phyloP scores from a whole-genome alignment of 2,329 filamentous ascomycete genomes.

The Aspergillus sp. region DNA sequence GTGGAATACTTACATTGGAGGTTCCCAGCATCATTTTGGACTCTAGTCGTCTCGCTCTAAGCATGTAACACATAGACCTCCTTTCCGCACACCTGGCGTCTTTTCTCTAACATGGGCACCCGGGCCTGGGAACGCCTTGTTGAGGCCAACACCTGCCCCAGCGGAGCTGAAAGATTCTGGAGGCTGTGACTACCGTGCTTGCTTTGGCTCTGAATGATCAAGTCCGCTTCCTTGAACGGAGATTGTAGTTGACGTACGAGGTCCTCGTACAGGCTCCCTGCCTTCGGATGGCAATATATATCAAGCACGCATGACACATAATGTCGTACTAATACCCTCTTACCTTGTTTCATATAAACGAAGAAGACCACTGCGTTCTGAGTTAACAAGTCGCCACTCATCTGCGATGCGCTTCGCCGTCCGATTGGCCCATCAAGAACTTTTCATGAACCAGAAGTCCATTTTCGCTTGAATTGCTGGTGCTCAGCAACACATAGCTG shows the following conservation, averaged over 20 bases:
- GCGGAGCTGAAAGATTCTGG: background rate
- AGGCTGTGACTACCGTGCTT: background rate
- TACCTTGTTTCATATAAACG: background rate
- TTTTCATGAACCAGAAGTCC: background rate
- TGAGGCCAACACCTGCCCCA: background rate
- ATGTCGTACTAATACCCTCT: background rate
- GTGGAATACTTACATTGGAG: background rate
- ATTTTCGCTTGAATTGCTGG: background rate
- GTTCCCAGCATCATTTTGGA: background rate
- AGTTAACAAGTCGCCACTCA: background rate
- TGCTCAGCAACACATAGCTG: background rate
- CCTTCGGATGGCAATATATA: background rate
- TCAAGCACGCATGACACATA: background rate
- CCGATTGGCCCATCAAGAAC: background rate
- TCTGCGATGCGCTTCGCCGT: background rate
- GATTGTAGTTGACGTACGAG: background rate
- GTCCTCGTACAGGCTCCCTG: background rate
- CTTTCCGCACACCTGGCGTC: background rate
- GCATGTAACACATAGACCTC: background rate
- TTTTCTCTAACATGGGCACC: background rate
- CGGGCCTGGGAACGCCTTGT: background rate
- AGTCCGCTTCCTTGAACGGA: background rate
- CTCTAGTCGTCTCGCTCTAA: background rate
- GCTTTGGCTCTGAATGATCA: background rate
- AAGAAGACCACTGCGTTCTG: background rate